phyloP scores from a whole-genome alignment of 2,329 filamentous ascomycete species.

The Aureobasidium sp. region DNA sequence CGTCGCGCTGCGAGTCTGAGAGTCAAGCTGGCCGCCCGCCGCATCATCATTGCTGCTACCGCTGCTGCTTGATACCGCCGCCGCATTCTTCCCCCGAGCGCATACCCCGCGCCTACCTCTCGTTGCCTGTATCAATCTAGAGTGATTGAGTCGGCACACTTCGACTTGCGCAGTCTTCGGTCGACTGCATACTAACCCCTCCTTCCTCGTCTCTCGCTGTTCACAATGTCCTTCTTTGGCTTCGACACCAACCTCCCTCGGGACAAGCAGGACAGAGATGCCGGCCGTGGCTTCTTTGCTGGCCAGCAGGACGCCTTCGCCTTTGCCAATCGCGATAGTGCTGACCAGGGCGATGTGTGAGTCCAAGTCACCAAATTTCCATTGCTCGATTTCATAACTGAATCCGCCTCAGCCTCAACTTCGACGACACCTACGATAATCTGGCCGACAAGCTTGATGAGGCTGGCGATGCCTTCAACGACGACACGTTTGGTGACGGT shows the following conservation, averaged over 20 bases:
- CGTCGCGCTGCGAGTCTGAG: background rate
- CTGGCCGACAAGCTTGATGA: slow-evolving; percentile 87
- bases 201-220: background rate
- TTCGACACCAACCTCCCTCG: slow-evolving; percentile 65
- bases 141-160: background rate
- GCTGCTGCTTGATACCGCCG: slow-evolving; percentile 1
- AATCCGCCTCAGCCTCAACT: slow-evolving; percentile 58
- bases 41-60: background rate
- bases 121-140: background rate
- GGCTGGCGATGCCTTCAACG: slow-evolving; percentile 88
- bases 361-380: slow-evolving; percentile 20
- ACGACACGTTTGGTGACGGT: slow-evolving; percentile 72
- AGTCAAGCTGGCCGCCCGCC: background rate
- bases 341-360: slow-evolving; percentile 56
- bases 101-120: background rate
- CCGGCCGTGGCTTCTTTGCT: slow-evolving; percentile 60
- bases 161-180: background rate
- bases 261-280: slow-evolving; percentile 42
- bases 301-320: slow-evolving; percentile 79
- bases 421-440: slow-evolving; percentile 96
- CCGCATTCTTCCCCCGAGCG: background rate
- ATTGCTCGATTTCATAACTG: slow-evolving; percentile 24
- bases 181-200: background rate
- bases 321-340: slow-evolving; percentile 56
- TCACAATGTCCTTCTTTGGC: slow-evolving; percentile 77